phyloP scores from a whole-genome alignment of 2,329 filamentous ascomycete species.

The Pseudogymnoascus sp. region DNA sequence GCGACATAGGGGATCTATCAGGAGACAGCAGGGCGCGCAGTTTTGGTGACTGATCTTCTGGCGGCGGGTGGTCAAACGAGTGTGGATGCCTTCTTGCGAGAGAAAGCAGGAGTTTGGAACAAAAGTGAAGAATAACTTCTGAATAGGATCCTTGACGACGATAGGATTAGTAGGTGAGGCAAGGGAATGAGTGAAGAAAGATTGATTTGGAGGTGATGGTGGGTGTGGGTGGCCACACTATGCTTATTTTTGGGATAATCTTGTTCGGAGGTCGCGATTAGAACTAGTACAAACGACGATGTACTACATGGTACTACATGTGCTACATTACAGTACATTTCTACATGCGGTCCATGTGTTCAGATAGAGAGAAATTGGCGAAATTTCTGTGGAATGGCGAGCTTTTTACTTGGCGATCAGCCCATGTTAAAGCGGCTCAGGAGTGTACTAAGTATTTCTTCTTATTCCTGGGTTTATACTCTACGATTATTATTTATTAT shows the following conservation, averaged over 20 bases:
- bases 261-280: constrained; percentile 8
- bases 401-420: neutral
- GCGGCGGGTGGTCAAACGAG: neutral
- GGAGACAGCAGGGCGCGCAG: neutral
- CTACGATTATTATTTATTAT: neutral
- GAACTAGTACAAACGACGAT: constrained; percentile 1
- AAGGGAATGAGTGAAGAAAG: constrained; percentile 1
- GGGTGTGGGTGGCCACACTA: neutral
- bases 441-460: neutral
- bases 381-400: constrained; percentile 4
- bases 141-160: neutral
- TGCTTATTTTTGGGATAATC: constrained; percentile 4
- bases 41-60: neutral
- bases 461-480: neutral
- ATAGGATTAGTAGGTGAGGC: neutral
- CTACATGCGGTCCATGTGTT: constrained; percentile 7
- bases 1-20: constrained; percentile 9
- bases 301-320: neutral
- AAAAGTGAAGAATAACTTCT: neutral
- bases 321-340: neutral
- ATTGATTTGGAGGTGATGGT: constrained; percentile 1
- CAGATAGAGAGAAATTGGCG: constrained; percentile 1
- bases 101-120: neutral
- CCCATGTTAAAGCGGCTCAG: neutral
- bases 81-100: neutral